Base-by-base conservation (phyloP, 129 eudicot genomes). In the Saussurea involucrata region DNA sequence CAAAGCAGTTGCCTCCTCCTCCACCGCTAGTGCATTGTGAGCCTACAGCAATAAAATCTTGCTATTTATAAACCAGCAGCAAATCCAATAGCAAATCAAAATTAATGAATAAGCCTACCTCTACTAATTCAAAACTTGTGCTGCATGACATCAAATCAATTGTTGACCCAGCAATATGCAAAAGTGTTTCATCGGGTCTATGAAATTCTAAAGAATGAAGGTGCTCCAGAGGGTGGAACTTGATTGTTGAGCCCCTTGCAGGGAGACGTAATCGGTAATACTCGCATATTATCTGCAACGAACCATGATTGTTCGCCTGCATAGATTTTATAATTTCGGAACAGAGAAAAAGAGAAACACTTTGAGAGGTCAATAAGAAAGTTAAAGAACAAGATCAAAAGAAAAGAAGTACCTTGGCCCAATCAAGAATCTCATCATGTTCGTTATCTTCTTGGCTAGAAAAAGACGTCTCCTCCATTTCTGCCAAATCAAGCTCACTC, bases 1-100 rank as follows among this genome's bases (percentile, higher is more conserved):
- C 83, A 95, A 83, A 80, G 97, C 85, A 82, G 88, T 79, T 60
- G 99, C 97, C 81, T 95, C 99, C 86, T 91, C 97, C 85, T 95
- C 99, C 66, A 84, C 92, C 83, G 90, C 84, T 80, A 92, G 92
- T 22, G 89, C 96, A 80, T 74, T 88, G 68, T 82, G 88, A 75
- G 86, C 91, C 99, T 95, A 77, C 31, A 68, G 17, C 44, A 82
- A 63, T 76, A 76, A 63, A 63, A 29, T 18, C 21, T 66, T 29
- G 60, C 25, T 6, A 34, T 49, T 36, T 72, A 68, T 18, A 66
- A 49, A 73, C 1, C 57, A 46, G 63, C 78, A 71, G 67, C 44
- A 49, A 73, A 31, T 31, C 18, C 60, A 57, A 33, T 73, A 69
- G n/a, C 53, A 63, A 49, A 61, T 27, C 7, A 55, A 24, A 44